Percentiles rank a stretch among this genome's conserved stretches.
These are phyloP conservation scores for Prunus mira DNA, from an alignment of 306 rosid genomes.

Conservation along the genomic window DNA sequence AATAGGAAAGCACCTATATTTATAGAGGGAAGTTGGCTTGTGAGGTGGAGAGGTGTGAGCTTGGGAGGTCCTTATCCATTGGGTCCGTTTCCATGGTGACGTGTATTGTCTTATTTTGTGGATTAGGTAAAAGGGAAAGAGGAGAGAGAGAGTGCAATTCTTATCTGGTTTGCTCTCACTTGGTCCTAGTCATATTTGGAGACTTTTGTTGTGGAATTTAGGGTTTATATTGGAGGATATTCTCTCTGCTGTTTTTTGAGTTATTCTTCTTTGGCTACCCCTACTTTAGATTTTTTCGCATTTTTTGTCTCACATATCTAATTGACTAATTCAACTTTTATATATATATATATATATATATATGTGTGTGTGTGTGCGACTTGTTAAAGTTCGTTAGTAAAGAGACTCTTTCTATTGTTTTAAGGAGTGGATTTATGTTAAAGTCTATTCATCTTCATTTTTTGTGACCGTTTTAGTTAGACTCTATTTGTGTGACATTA, in stretches of 20 bases:
- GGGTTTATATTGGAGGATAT: constrained; percentile 21
- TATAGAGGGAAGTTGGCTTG: constrained; percentile 6
- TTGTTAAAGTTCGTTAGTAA: too few species aligned
- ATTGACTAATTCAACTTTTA: not conserved
- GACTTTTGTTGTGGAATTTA: constrained; percentile 11
- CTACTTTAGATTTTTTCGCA: not conserved
- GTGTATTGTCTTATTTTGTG: constrained; percentile 28
- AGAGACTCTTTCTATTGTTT: too few species aligned
- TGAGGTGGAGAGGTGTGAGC: constrained; percentile 1
- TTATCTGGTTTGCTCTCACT: constrained; percentile 35
- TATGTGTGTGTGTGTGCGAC: too few species aligned
- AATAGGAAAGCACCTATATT: not conserved
- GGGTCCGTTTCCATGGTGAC: constrained; percentile 35
- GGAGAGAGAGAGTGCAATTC: not conserved
- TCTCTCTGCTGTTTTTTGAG: not conserved
- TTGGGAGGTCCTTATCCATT: constrained; percentile 52
- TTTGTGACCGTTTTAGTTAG: too few species aligned
- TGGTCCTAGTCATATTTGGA: constrained; percentile 22
- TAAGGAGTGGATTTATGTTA: too few species aligned
- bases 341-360: too few species aligned
- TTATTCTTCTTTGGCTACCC: not conserved
- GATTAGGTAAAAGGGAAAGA: not conserved
- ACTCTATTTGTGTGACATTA: too few species aligned
- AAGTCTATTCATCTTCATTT: too few species aligned
- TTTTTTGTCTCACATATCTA: not conserved